phyloP scores from a whole-genome alignment of 129 eudicot species.

The Chrysanthemum makinoi region DNA sequence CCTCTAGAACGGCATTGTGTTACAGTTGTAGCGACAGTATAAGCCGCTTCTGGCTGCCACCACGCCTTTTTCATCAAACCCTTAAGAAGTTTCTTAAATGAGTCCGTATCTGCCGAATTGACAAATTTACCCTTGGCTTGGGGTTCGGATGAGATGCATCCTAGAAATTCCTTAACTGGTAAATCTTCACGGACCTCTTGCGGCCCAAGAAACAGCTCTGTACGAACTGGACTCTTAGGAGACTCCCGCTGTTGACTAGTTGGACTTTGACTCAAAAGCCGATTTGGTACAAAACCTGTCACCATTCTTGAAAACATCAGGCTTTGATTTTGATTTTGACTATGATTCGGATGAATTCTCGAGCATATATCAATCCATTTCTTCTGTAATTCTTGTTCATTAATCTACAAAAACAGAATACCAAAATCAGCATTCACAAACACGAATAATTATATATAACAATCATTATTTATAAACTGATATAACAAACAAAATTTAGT shows the following conservation, averaged over 20 bases:
- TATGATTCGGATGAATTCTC: conserved; percentile 66
- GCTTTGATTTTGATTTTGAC: conserved; percentile 35
- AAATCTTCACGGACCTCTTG: conserved; percentile 38
- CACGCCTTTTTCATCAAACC: conserved; percentile 80
- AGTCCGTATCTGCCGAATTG: conserved; percentile 47
- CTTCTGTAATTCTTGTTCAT: conserved; percentile 57
- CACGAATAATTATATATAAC: background rate
- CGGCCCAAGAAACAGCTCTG: conserved; percentile 75
- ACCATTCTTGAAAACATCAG: conserved; percentile 30
- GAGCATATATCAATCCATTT: conserved; percentile 82
- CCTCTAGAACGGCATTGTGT: conserved; percentile 52
- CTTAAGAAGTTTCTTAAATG: conserved; percentile 84
- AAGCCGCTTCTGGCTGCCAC: conserved; percentile 98
- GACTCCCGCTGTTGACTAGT: conserved; percentile 17
- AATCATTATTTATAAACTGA: background rate
- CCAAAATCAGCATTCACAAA: conserved; percentile 4
- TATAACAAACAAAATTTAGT: conserved; percentile 8
- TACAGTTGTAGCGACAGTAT: conserved; percentile 64
- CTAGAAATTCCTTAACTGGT: conserved; percentile 53
- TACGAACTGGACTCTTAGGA: conserved; percentile 68
- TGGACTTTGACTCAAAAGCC: conserved; percentile 34
- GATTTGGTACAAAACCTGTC: conserved; percentile 29
- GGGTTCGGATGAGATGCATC: conserved; percentile 72
- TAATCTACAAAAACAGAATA: conserved; percentile 37
- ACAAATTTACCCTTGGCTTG: conserved; percentile 51